Percentiles rank a stretch among this genome's conserved stretches.
Evolutionary conservation across 768 basidiomycete genomes (phyloP).

Genomic region (Mycena epipterygia): DNA sequence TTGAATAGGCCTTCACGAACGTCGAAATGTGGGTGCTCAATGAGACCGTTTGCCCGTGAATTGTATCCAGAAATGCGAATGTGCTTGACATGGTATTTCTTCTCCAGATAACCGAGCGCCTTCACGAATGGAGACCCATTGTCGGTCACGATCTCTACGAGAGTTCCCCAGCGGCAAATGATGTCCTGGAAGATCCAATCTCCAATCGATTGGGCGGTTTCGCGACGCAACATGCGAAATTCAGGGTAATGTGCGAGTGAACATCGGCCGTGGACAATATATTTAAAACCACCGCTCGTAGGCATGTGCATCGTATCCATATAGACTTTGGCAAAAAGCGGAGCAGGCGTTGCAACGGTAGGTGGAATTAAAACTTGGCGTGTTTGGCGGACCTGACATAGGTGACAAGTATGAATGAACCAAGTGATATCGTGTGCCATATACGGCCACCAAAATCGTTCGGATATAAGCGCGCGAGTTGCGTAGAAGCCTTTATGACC

Average conservation of each 20-base stretch:
- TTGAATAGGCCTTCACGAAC: slow-evolving; percentile 34
- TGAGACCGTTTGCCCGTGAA: neutral
- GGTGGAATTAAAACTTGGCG: slow-evolving; percentile 36
- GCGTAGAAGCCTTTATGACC: slow-evolving; percentile 43
- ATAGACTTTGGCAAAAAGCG: slow-evolving; percentile 7
- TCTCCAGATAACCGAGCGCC: slow-evolving; percentile 15
- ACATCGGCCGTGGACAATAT: slow-evolving; percentile 20
- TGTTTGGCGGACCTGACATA: slow-evolving; percentile 42
- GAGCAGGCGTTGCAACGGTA: slow-evolving; percentile 18
- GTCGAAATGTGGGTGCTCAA: slow-evolving; percentile 22
- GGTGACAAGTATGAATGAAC: slow-evolving; percentile 35
- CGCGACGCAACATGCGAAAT: neutral
- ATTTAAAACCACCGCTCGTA: too few species aligned
- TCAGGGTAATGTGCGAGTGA: slow-evolving; percentile 5
- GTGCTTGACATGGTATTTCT: slow-evolving; percentile 15
- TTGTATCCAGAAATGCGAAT: too few species aligned
- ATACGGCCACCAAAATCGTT: slow-evolving; percentile 43
- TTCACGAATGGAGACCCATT: slow-evolving; percentile 29
- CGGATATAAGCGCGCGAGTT: slow-evolving; percentile 29
- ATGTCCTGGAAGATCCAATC: slow-evolving; percentile 41
- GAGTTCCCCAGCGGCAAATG: slow-evolving; percentile 31
- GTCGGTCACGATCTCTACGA: slow-evolving; percentile 36
- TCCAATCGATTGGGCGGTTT: slow-evolving; percentile 14
- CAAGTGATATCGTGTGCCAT: slow-evolving; percentile 35
- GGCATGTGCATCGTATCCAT: slow-evolving; percentile 35